Conservation (phyloP, 2,329 filamentous ascomycete genomes). For the Aspergillus aculeatus region DNA sequence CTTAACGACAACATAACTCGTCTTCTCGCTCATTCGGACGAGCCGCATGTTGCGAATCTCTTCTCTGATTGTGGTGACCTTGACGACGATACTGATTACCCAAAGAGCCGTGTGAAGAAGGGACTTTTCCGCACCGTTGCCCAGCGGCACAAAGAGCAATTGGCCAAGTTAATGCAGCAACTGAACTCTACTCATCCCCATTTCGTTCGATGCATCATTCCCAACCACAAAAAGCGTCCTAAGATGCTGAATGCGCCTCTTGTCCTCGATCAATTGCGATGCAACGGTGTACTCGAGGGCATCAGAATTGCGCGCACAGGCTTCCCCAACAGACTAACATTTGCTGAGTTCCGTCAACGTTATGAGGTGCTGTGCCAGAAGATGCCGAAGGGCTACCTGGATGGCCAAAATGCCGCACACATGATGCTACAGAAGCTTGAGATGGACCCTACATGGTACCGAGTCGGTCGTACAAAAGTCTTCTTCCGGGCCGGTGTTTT, state of each 20-base stretch:
- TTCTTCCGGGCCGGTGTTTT: constrained; percentile 97
- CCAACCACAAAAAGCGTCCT: constrained; percentile 95
- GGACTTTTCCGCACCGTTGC: constrained; percentile 95
- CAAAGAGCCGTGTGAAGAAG: constrained; percentile 85
- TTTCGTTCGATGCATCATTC: constrained; percentile 95
- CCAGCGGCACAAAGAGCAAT: constrained; percentile 94
- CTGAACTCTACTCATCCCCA: constrained; percentile 96
- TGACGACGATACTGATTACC: constrained; percentile 69
- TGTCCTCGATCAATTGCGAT: constrained; percentile 95
- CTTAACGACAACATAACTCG: constrained; percentile 95
- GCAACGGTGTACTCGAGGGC: constrained; percentile 98
- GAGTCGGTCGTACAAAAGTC: constrained; percentile 93
- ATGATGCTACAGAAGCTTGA: constrained; percentile 88
- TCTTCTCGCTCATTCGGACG: constrained; percentile 75
- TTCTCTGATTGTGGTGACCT: constrained; percentile 85
- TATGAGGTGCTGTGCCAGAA: constrained; percentile 91
- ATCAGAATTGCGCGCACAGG: constrained; percentile 96
- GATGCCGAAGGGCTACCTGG: constrained; percentile 86
- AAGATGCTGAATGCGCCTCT: constrained; percentile 89
- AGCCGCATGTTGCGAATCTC: constrained; percentile 78
- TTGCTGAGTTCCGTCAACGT: constrained; percentile 89
- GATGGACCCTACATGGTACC: constrained; percentile 81
- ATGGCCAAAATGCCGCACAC: constrained; percentile 79
- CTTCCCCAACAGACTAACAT: constrained; percentile 89
- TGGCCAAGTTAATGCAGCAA: constrained; percentile 93